Conservation (phyloP, 2,329 filamentous ascomycete species). For the Basipetospora chlamydospora region DNA sequence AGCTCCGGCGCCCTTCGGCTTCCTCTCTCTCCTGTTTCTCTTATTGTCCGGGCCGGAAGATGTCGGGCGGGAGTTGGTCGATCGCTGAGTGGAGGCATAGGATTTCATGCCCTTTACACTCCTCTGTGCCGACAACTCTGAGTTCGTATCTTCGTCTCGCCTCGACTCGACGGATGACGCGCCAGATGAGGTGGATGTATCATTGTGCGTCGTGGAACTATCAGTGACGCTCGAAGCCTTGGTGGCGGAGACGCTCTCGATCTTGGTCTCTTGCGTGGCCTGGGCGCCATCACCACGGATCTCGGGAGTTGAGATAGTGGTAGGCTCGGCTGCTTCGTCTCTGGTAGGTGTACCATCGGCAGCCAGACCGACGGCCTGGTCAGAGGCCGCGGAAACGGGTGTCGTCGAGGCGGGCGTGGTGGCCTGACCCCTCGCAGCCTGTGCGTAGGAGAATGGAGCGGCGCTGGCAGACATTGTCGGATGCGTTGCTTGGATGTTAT, state of each 20-base stretch:
- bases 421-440: constrained; percentile 71
- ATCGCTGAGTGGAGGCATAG: constrained; percentile 2
- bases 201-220: constrained; percentile 6
- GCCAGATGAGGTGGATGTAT: constrained; percentile 1
- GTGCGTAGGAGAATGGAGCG: constrained; percentile 78
- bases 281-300: constrained; percentile 1
- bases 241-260: neutral
- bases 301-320: neutral
- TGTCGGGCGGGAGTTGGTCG: constrained; percentile 4
- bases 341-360: neutral
- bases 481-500: no score
- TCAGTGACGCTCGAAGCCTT: constrained; percentile 5
- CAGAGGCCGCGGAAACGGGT: neutral
- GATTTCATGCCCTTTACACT: constrained; percentile 4
- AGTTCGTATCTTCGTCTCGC: constrained; percentile 4
- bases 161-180: constrained; percentile 4
- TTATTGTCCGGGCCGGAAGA: constrained; percentile 16
- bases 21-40: constrained; percentile 45
- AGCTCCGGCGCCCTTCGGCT: constrained; percentile 26
- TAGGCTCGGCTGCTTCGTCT: neutral
- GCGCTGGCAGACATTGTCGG: constrained; percentile 15
- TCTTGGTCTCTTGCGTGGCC: neutral
- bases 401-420: constrained; percentile 2
- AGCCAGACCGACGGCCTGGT: no score
- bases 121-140: constrained; percentile 2